Percentiles rank a stretch among this genome's conserved stretches.
phyloP scores from a whole-genome alignment of 257 asterid genomes.

The Osmanthus fragrans region DNA sequence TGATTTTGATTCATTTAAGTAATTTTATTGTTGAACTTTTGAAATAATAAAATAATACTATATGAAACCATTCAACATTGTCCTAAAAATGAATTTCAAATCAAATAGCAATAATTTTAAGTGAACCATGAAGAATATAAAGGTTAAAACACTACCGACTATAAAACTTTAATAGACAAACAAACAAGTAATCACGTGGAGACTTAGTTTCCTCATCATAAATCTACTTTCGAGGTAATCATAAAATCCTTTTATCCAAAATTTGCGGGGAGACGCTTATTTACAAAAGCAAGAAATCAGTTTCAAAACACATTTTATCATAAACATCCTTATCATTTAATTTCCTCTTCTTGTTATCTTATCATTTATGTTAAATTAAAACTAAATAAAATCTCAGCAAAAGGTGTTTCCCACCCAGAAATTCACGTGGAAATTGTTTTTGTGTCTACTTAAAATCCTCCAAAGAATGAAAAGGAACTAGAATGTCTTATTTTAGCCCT shows the following conservation, averaged over 20 bases:
- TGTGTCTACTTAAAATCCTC: background rate
- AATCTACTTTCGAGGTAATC: background rate
- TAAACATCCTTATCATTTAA: background rate
- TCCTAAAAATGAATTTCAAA: no score
- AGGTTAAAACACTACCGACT: background rate
- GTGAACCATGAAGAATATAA: no score
- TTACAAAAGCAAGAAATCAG: background rate
- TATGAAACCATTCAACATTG: no score
- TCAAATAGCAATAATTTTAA: no score
- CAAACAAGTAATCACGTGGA: background rate
- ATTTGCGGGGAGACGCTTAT: background rate
- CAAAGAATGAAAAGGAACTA: background rate
- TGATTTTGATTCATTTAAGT: no score
- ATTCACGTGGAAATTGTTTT: constrained; percentile 26
- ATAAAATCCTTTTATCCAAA: background rate
- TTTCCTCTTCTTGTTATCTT: background rate
- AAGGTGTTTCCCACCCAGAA: constrained; percentile 43
- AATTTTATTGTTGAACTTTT: no score
- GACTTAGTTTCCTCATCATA: background rate
- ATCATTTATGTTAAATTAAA: background rate
- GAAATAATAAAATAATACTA: no score
- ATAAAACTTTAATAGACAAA: background rate
- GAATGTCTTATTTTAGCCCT: no score
- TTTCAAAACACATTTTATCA: background rate
- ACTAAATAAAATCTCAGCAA: constrained; percentile 12